Percentiles rank a stretch among this genome's conserved stretches.
These are phyloP conservation scores for Saccharomyces mikatae DNA, from an alignment of 805 yeast genomes.

Conservation along the genomic window DNA sequence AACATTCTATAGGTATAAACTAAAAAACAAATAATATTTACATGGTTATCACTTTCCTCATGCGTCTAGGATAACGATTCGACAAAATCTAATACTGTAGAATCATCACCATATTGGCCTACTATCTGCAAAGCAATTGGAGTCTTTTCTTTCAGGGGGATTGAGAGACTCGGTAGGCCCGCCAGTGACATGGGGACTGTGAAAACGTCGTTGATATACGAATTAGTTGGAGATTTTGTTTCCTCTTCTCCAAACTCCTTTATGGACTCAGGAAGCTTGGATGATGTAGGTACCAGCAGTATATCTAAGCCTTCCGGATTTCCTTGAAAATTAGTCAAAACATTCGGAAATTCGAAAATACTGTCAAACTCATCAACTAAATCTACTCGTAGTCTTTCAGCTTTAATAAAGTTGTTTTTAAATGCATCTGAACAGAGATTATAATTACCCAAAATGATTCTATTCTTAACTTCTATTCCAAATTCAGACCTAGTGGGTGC, in stretches of 20 bases:
- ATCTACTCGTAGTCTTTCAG: slow-evolving; percentile 55
- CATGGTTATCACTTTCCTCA: background rate
- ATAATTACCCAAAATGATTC: slow-evolving; percentile 81
- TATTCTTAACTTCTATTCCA: slow-evolving; percentile 74
- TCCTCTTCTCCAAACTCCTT: slow-evolving; percentile 35
- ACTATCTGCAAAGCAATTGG: slow-evolving; percentile 67
- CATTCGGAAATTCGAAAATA: slow-evolving; percentile 48
- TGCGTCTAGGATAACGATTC: slow-evolving; percentile 1
- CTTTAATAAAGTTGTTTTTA: slow-evolving; percentile 66
- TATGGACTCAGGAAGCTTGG: slow-evolving; percentile 46
- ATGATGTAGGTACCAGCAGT: slow-evolving; percentile 65
- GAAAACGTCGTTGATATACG: slow-evolving; percentile 73
- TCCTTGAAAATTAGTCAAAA: slow-evolving; percentile 20
- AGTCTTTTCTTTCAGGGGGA: slow-evolving; percentile 46
- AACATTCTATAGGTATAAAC: background rate
- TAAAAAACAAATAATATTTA: background rate
- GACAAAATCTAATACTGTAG: slow-evolving; percentile 41
- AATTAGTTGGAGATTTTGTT: slow-evolving; percentile 42
- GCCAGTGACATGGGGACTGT: slow-evolving; percentile 89
- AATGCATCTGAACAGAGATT: slow-evolving; percentile 68
- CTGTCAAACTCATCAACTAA: slow-evolving; percentile 59
- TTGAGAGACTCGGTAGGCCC: slow-evolving; percentile 76
- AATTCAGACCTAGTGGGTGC: slow-evolving; percentile 55
- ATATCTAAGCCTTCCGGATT: slow-evolving; percentile 51
- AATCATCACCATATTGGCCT: slow-evolving; percentile 83